phyloP scores from a whole-genome alignment of 2,329 filamentous ascomycete genomes.

The Chrysosporium keratinophilum region DNA sequence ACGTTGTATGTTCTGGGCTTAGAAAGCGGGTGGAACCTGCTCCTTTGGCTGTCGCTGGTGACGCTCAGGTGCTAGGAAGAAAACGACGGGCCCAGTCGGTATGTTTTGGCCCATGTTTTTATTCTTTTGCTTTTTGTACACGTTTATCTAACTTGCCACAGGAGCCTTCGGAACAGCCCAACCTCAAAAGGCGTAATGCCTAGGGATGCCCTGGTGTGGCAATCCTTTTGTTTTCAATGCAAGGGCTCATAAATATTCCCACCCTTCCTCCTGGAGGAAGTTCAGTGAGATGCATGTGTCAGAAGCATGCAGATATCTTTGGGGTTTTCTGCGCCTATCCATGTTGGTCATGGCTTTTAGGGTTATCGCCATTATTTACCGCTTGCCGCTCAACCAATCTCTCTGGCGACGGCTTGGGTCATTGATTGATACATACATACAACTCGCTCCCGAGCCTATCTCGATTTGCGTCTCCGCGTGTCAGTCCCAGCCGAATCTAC shows the following conservation, averaged over 20 bases:
- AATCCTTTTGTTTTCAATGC: neutral
- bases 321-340: too few relatives aligned
- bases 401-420: too few relatives aligned
- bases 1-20: slow-evolving; percentile 21
- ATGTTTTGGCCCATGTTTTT: slow-evolving; percentile 2
- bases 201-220: neutral
- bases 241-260: neutral
- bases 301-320: too few relatives aligned
- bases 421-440: too few relatives aligned
- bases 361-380: neutral
- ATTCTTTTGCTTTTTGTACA: neutral
- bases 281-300: too few relatives aligned
- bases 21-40: neutral
- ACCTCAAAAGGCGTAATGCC: neutral
- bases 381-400: too few relatives aligned
- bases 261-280: too few relatives aligned
- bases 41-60: neutral
- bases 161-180: slow-evolving; percentile 5
- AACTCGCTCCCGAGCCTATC: too few relatives aligned
- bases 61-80: neutral
- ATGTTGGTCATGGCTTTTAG: neutral
- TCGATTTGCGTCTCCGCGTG: neutral
- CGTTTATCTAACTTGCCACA: neutral
- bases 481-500: neutral
- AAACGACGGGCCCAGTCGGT: slow-evolving; percentile 15